These are phyloP conservation scores for Suillus variegatus DNA, from an alignment of 768 basidiomycete species.

Conservation along the genomic window DNA sequence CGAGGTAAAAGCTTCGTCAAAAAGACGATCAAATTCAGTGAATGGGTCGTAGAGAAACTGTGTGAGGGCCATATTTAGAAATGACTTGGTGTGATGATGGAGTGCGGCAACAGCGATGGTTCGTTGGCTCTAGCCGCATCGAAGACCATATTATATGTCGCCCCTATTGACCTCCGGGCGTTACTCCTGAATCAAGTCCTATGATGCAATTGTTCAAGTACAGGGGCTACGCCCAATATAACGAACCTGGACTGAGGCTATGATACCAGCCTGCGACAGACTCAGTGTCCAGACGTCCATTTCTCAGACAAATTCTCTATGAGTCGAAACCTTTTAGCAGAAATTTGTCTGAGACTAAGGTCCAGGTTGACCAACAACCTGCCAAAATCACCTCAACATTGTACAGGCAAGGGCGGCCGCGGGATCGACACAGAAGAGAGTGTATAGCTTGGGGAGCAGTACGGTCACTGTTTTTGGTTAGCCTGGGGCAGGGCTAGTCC, in stretches of 20 bases:
- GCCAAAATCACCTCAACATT: too few relatives aligned
- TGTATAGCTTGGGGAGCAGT: not conserved
- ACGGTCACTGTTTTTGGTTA: not conserved
- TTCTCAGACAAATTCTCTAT: too few relatives aligned
- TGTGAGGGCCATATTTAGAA: slow-evolving; percentile 20
- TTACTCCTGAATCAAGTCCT: not conserved
- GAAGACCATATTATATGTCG: not conserved
- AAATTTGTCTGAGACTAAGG: not conserved
- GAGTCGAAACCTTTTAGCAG: not conserved
- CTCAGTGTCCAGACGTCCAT: not conserved
- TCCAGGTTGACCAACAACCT: not conserved
- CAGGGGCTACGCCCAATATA: too few relatives aligned
- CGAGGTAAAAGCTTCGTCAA: slow-evolving; percentile 40
- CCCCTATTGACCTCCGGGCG: not conserved
- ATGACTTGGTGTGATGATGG: not conserved
- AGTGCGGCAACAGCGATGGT: not conserved
- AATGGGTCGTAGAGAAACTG: slow-evolving; percentile 44
- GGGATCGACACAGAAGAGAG: not conserved
- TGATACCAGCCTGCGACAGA: too few relatives aligned
- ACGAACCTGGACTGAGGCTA: not conserved
- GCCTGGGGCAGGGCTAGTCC: not conserved
- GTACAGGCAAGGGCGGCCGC: not conserved
- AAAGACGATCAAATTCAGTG: slow-evolving; percentile 44
- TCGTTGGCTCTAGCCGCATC: not conserved
- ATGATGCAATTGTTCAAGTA: too few relatives aligned